Conservation (phyloP, 331 rosid genomes). For the Rosa hybrid region DNA sequence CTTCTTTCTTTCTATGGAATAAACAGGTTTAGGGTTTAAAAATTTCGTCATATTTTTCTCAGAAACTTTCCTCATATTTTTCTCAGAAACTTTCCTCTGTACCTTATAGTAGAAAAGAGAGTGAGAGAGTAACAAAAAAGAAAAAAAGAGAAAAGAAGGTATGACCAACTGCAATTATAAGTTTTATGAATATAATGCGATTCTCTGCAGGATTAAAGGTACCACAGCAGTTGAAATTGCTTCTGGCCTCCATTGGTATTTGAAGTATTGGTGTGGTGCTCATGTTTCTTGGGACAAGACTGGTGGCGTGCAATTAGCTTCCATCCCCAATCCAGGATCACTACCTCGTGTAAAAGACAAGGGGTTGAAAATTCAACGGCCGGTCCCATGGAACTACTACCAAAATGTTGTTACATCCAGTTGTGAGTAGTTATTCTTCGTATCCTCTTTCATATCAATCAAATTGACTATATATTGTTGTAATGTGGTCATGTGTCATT, state of each 20-base stretch:
- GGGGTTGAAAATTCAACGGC: slow-evolving; percentile 69
- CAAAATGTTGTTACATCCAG: slow-evolving; percentile 98
- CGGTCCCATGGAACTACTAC: slow-evolving; percentile 93
- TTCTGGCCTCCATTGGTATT: slow-evolving; percentile 93
- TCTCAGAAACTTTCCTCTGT: neutral
- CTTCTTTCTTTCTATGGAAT: neutral
- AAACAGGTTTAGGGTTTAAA: neutral
- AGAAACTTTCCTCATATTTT: neutral
- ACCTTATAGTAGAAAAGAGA: neutral
- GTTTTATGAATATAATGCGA: slow-evolving; percentile 12
- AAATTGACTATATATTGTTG: slow-evolving; percentile 1
- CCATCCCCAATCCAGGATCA: slow-evolving; percentile 82
- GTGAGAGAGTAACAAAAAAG: neutral
- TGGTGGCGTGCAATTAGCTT: slow-evolving; percentile 77
- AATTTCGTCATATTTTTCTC: neutral
- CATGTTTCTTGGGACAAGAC: slow-evolving; percentile 97
- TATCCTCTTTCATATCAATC: slow-evolving; percentile 7
- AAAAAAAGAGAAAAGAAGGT: neutral
- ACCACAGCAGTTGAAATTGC: slow-evolving; percentile 89
- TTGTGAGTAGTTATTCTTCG: slow-evolving; percentile 54
- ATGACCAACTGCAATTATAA: neutral
- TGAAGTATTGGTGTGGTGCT: slow-evolving; percentile 89
- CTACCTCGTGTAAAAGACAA: slow-evolving; percentile 62
- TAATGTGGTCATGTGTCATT: neutral
- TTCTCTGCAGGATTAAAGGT: slow-evolving; percentile 61